Conservation (phyloP, 1,139 yeast genomes). For the Yamadazyma dendronema region DNA sequence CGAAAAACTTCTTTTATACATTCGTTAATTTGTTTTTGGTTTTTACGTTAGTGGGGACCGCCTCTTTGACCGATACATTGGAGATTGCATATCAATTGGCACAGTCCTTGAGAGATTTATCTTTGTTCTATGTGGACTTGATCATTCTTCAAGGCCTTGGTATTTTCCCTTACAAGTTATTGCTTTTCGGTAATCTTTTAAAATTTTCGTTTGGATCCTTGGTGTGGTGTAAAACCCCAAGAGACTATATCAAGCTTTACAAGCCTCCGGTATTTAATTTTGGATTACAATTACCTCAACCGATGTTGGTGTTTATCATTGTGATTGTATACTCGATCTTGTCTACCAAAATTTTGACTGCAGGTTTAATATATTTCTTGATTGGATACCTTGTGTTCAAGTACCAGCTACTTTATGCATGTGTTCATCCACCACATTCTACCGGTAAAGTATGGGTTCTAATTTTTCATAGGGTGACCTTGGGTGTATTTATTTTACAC, state of each 20-base stretch:
- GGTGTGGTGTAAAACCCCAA: constrained; percentile 54
- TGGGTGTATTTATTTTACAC: constrained; percentile 67
- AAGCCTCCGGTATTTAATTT: constrained; percentile 66
- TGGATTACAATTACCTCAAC: constrained; percentile 66
- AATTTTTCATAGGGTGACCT: constrained; percentile 54
- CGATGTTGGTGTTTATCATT: constrained; percentile 58
- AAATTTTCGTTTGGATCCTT: constrained; percentile 56
- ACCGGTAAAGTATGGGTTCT: constrained; percentile 74
- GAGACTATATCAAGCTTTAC: constrained; percentile 46
- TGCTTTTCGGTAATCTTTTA: constrained; percentile 63
- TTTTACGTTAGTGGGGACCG: constrained; percentile 79
- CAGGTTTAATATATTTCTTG: constrained; percentile 61
- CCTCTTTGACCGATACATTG: constrained; percentile 65
- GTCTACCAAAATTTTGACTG: constrained; percentile 63
- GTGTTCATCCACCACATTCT: constrained; percentile 70
- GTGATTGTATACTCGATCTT: constrained; percentile 62
- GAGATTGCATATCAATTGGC: constrained; percentile 79
- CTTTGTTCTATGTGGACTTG: constrained; percentile 63
- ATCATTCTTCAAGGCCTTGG: constrained; percentile 75
- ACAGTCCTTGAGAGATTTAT: constrained; percentile 62
- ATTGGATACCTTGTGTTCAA: constrained; percentile 65
- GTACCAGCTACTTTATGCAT: constrained; percentile 62
- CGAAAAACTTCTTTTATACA: constrained; percentile 80
- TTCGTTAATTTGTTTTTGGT: constrained; percentile 83
- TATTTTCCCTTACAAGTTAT: constrained; percentile 73